Base-by-base conservation (phyloP, 2,329 filamentous ascomycete species). In the Pseudogymnoascus sp. region DNA sequence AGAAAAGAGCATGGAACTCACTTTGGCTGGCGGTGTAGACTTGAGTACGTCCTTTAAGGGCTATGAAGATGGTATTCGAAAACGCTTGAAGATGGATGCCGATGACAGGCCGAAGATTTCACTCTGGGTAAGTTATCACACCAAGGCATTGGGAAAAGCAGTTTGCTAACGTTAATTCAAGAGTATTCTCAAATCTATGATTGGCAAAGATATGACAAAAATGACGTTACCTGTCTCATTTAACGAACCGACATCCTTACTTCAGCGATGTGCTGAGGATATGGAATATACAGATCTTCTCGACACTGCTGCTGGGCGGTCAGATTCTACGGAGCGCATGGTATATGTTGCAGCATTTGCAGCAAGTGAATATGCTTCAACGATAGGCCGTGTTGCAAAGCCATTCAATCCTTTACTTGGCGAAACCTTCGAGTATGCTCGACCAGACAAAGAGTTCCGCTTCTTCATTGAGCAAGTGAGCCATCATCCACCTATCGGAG, bases 171-270 rank as follows among this genome's bases (percentile, higher is more conserved):
- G 26, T 59, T 59, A 7, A n/a, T 1, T 37, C 65, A 96, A 96
- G 92, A 88, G 88, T 65, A 96, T 99, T 67, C 77, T 99, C 64
- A 99, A 97, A 76, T 97, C 92, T 19, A 97, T 99, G 94, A 96
- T 99, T 74, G 94, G 94, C 64, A 97, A 99, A 73, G 94, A 99
- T 71, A 97, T 99, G 94, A 97, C 94, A 35, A 97, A 95, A 77
- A 99, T 99, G 92, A 97, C 94, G 0, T 77, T 99, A 18, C 94
- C 94, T 0, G 94, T 99, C 2, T 96, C 94, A 0, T 97, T 99
- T 78, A 99, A 99, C 74, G 94, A 99, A 73, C 94, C 94, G 0
- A 99, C 94, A 0, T 97, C 94, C 5, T 78, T 99, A 10, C 81
- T 99, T 7, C 94, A 97, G 73, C 89, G 94, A 71, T 92, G 95